phyloP scores from a whole-genome alignment of 768 basidiomycete genomes.

The Naganishia kalamii region DNA sequence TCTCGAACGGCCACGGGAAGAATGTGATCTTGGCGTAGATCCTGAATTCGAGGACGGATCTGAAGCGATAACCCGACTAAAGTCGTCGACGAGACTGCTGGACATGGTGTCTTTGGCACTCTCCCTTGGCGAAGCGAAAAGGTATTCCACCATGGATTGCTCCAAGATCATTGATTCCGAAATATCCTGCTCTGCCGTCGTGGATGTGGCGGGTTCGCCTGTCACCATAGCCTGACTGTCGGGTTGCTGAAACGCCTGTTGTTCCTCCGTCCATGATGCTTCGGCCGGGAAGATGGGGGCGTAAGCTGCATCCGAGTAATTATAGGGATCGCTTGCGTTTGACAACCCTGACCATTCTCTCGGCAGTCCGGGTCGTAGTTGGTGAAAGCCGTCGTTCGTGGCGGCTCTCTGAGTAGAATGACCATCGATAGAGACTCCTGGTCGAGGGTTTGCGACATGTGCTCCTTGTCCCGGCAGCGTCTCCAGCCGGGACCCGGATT shows the following conservation, averaged over 20 bases:
- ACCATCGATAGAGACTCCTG: too few relatives aligned
- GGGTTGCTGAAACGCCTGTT: too few relatives aligned
- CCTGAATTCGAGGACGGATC: background rate
- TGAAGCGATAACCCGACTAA: background rate
- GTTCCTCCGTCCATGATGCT: background rate
- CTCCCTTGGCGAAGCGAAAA: background rate
- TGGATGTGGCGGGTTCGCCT: background rate
- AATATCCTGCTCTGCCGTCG: background rate
- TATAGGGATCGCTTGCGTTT: conserved; percentile 14
- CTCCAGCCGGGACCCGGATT: too few relatives aligned
- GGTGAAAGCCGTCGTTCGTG: background rate
- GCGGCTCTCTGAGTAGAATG: too few relatives aligned
- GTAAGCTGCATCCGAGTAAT: background rate
- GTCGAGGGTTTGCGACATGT: too few relatives aligned
- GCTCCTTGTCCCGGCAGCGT: too few relatives aligned
- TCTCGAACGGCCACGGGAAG: conserved; percentile 79
- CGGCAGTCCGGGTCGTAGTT: conserved; percentile 42
- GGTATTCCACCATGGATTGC: background rate
- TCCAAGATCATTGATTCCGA: background rate
- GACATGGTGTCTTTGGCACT: background rate
- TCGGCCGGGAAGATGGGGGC: background rate
- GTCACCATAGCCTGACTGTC: background rate
- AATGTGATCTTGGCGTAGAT: conserved; percentile 60
- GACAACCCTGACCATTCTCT: conserved; percentile 41
- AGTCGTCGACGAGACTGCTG: background rate